A percentile compares a stretch with the other conserved stretches of the same genome.
These are phyloP conservation scores for Boletus sensibilis DNA, from an alignment of 768 basidiomycete genomes.

Conservation along the genomic window DNA sequence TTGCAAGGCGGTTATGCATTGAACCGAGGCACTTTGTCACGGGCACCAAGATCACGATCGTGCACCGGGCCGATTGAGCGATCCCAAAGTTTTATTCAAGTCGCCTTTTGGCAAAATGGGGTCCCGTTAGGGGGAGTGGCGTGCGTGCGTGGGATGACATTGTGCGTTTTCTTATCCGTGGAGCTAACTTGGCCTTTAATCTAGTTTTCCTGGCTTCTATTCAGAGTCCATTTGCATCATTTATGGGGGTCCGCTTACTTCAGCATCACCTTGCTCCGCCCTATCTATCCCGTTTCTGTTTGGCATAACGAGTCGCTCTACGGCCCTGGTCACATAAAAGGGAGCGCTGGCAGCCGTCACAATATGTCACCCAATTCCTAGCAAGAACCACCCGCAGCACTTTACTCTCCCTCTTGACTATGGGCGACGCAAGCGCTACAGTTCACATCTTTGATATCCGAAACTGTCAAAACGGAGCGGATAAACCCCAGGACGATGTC, in stretches of 20 bases:
- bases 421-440: constrained; percentile 22
- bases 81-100: neutral
- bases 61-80: neutral
- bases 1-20: neutral
- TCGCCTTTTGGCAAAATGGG: neutral
- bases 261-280: constrained; percentile 1
- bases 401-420: neutral
- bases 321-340: constrained; percentile 1
- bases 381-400: neutral
- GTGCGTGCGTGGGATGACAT: neutral
- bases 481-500: constrained; percentile 32
- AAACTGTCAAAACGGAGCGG: constrained; percentile 3
- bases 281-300: too few species aligned
- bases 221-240: neutral
- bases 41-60: neutral
- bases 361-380: neutral
- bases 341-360: neutral
- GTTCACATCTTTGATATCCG: constrained; percentile 26
- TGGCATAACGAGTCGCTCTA: neutral
- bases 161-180: neutral
- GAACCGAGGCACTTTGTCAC: neutral
- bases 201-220: neutral
- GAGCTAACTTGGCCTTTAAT: neutral
- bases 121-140: neutral
- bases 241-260: constrained; percentile 15